phyloP scores from a whole-genome alignment of 2,329 filamentous ascomycete genomes.

The Pyrenochaeta sp. region DNA sequence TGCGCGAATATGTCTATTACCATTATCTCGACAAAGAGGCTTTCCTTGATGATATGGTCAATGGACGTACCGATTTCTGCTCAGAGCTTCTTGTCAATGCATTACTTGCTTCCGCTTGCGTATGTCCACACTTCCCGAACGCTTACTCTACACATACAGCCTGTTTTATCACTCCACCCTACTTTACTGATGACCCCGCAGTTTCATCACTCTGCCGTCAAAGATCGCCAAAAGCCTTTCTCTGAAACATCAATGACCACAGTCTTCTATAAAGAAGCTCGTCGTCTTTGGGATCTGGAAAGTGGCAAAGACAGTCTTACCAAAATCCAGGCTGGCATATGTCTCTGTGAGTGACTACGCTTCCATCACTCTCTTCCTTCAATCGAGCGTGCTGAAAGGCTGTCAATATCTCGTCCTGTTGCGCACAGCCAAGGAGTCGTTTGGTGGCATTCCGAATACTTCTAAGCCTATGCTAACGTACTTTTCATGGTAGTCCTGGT shows the following conservation, averaged over 20 bases:
- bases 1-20: slow-evolving; percentile 37
- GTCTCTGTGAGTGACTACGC: slow-evolving; percentile 27
- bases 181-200: slow-evolving; percentile 7
- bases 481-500: slow-evolving; percentile 24
- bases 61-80: slow-evolving; percentile 34
- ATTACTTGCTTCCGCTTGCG: slow-evolving; percentile 39
- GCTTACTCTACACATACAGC: background rate
- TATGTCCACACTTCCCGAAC: slow-evolving; percentile 18
- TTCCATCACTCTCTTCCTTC: background rate
- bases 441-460: background rate
- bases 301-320: slow-evolving; percentile 31
- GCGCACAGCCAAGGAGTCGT: background rate
- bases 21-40: slow-evolving; percentile 42
- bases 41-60: slow-evolving; percentile 40
- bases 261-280: slow-evolving; percentile 40
- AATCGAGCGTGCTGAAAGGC: no score
- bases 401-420: background rate
- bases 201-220: slow-evolving; percentile 36
- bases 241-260: slow-evolving; percentile 33
- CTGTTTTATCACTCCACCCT: background rate
- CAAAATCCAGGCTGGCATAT: slow-evolving; percentile 36
- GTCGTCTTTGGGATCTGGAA: slow-evolving; percentile 37
- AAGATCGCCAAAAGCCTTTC: slow-evolving; percentile 39
- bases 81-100: slow-evolving; percentile 42
- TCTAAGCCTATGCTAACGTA: background rate